These are phyloP conservation scores for Dentipellis sp. DNA, from an alignment of 768 basidiomycete genomes.

Conservation along the genomic window DNA sequence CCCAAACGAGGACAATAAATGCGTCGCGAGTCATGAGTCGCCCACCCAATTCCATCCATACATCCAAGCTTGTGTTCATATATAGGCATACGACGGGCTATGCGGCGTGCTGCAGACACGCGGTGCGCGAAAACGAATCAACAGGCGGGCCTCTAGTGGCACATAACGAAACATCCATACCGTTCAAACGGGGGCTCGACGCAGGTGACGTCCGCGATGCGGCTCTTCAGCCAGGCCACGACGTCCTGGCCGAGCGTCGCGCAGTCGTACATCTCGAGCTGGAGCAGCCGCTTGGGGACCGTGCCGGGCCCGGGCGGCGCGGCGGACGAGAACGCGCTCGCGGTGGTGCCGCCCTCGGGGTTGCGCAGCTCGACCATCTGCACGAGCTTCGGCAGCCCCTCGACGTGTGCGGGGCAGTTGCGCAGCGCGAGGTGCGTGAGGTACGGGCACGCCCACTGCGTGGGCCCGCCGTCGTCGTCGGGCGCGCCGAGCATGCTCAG, in stretches of 20 bases:
- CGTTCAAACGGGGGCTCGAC: constrained; percentile 47
- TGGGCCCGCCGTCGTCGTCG: constrained; percentile 42
- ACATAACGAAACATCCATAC: constrained; percentile 18
- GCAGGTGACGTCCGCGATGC: constrained; percentile 55
- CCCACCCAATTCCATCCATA: not conserved
- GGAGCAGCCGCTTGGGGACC: constrained; percentile 43
- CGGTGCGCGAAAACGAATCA: constrained; percentile 7
- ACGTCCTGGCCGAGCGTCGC: constrained; percentile 59
- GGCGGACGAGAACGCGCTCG: constrained; percentile 15
- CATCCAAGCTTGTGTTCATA: not conserved
- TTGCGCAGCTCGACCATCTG: constrained; percentile 66
- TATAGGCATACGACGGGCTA: constrained; percentile 17
- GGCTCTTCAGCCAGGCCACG: constrained; percentile 51
- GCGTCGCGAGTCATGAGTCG: too few relatives aligned
- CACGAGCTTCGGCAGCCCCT: constrained; percentile 59
- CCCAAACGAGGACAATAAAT: too few relatives aligned
- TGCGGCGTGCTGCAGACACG: constrained; percentile 11
- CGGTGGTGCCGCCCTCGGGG: constrained; percentile 34
- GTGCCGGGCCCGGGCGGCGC: constrained; percentile 33
- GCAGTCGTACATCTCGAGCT: constrained; percentile 61
- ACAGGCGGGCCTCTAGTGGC: not conserved
- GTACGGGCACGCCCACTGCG: constrained; percentile 51
- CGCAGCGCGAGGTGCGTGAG: constrained; percentile 53
- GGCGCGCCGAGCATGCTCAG: constrained; percentile 47
- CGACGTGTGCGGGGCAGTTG: constrained; percentile 54